phyloP scores from a whole-genome alignment of 2,329 filamentous ascomycete species.

The Colletotrichum echinochloae region DNA sequence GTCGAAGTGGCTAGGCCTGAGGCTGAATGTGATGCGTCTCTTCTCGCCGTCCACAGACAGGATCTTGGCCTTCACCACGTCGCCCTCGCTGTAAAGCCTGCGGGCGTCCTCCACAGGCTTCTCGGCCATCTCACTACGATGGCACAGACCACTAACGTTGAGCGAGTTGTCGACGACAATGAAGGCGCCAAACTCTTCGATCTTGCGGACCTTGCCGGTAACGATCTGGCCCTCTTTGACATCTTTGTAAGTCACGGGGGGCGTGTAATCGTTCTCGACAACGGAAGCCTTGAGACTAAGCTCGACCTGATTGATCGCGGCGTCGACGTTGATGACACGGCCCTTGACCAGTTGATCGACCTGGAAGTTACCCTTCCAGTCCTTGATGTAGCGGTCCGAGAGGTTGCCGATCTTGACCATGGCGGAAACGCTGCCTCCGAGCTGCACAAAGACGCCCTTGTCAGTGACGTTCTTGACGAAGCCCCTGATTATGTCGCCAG shows the following conservation, averaged over 20 bases:
- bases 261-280: conserved; percentile 81
- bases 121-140: conserved; percentile 92
- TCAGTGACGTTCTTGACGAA: conserved; percentile 93
- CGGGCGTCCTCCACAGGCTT: conserved; percentile 84
- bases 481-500: conserved; percentile 85
- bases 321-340: conserved; percentile 80
- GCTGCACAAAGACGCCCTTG: conserved; percentile 86
- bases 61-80: conserved; percentile 92
- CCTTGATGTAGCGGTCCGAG: conserved; percentile 91
- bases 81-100: conserved; percentile 89
- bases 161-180: conserved; percentile 87
- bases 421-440: conserved; percentile 84
- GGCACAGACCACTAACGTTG: conserved; percentile 93
- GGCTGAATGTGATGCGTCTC: conserved; percentile 85
- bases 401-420: conserved; percentile 89
- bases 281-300: conserved; percentile 89
- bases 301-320: conserved; percentile 77
- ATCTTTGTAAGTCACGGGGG: conserved; percentile 80
- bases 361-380: conserved; percentile 93
- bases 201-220: conserved; percentile 91
- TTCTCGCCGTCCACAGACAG: conserved; percentile 81
- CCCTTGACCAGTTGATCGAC: conserved; percentile 92
- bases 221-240: conserved; percentile 83
- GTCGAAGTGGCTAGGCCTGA: conserved; percentile 93
- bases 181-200: conserved; percentile 95